Evolutionary conservation across 768 basidiomycete species (phyloP).

Genomic region (Russula compacta): DNA sequence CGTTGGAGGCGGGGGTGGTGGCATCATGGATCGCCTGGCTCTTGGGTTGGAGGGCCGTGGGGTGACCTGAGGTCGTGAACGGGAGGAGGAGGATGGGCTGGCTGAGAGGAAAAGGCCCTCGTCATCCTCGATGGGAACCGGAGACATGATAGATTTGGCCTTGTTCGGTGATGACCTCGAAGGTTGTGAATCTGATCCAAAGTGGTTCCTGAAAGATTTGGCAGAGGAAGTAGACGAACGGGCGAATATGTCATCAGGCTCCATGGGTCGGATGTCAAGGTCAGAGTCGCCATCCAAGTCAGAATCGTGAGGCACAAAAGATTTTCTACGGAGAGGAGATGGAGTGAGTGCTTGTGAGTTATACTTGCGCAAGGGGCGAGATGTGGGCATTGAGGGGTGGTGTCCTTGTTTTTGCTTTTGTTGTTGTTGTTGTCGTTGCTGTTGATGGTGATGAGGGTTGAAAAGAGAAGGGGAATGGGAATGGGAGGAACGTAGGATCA

Average conservation of each 20-base stretch:
- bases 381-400: slow-evolving; percentile 3
- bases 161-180: not conserved
- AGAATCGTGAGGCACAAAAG: slow-evolving; percentile 8
- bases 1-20: slow-evolving; percentile 3
- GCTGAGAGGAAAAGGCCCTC: slow-evolving; percentile 18
- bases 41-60: not conserved
- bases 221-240: slow-evolving; percentile 4
- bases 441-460: not conserved
- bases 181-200: not conserved
- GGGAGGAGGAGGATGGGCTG: not conserved
- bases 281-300: slow-evolving; percentile 12
- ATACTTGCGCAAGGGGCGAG: slow-evolving; percentile 3
- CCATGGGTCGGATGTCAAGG: slow-evolving; percentile 1
- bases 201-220: not conserved
- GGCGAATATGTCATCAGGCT: slow-evolving; percentile 15
- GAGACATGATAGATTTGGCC: not conserved
- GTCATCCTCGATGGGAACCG: slow-evolving; percentile 13
- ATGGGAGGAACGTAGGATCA: not conserved
- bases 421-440: not conserved
- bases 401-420: not conserved
- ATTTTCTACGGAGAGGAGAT: slow-evolving; percentile 18
- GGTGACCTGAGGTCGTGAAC: not conserved
- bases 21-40: slow-evolving; percentile 1
- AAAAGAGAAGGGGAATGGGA: not conserved
- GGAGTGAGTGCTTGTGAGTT: slow-evolving; percentile 16